A percentile compares a stretch with the other conserved stretches of the same genome.
phyloP scores from a whole-genome alignment of 768 basidiomycete species.

The Tremella mesenterica region DNA sequence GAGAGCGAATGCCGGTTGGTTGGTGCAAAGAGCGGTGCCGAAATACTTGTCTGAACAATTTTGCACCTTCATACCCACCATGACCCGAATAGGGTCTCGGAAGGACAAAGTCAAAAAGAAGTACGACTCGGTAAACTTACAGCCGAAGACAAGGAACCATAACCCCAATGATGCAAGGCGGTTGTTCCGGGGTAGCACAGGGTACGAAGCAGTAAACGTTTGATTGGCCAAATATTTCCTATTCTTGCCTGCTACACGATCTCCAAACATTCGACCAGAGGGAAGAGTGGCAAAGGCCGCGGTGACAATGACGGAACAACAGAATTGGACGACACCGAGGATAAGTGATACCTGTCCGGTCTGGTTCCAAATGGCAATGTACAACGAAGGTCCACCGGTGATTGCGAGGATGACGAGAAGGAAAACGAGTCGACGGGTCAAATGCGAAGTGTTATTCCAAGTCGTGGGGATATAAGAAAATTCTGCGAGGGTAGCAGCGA shows the following conservation, averaged over 20 bases:
- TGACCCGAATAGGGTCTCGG: slow-evolving; percentile 82
- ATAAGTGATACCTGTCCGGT: slow-evolving; percentile 63
- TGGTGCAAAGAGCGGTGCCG: slow-evolving; percentile 70
- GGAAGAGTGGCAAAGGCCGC: slow-evolving; percentile 85
- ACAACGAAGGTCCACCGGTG: slow-evolving; percentile 88
- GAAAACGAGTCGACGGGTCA: slow-evolving; percentile 83
- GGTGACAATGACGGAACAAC: slow-evolving; percentile 76
- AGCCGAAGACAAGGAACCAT: slow-evolving; percentile 89
- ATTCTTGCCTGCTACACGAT: slow-evolving; percentile 87
- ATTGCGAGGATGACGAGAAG: slow-evolving; percentile 79
- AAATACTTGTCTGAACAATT: slow-evolving; percentile 80
- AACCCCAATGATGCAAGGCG: slow-evolving; percentile 71
- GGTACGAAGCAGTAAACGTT: slow-evolving; percentile 96
- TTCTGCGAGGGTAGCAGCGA: slow-evolving; percentile 83
- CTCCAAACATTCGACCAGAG: slow-evolving; percentile 97
- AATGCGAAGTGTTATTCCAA: slow-evolving; percentile 97
- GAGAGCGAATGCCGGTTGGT: slow-evolving; percentile 89
- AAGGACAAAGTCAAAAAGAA: slow-evolving; percentile 96
- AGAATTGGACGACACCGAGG: slow-evolving; percentile 92
- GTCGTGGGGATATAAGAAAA: slow-evolving; percentile 97
- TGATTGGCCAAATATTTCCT: slow-evolving; percentile 97
- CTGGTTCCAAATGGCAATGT: slow-evolving; percentile 78
- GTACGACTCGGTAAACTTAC: slow-evolving; percentile 95
- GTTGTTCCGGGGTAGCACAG: slow-evolving; percentile 54
- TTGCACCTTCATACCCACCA: slow-evolving; percentile 95